Conservation (phyloP, 2,329 filamentous ascomycete genomes). For the Colletotrichum sp. region DNA sequence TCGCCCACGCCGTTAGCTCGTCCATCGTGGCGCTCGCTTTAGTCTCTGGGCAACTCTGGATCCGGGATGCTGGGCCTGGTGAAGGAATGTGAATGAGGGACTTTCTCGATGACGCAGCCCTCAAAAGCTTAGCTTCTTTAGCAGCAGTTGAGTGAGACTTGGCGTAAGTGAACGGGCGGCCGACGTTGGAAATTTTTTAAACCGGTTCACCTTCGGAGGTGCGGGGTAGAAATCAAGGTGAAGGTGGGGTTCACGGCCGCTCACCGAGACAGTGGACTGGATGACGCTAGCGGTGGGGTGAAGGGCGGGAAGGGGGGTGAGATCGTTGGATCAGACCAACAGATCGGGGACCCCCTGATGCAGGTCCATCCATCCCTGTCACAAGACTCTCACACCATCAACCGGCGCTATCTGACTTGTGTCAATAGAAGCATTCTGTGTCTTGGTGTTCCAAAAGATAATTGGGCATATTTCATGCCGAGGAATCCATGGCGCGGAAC, state of each 20-base stretch:
- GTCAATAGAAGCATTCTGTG: background rate
- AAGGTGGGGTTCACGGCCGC: background rate
- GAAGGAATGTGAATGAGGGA: background rate
- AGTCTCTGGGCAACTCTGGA: background rate
- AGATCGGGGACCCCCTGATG: background rate
- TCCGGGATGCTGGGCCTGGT: background rate
- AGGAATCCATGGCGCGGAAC: background rate
- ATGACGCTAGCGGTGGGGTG: background rate
- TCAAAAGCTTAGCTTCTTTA: background rate
- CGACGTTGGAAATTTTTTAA: background rate
- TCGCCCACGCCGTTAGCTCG: conserved; percentile 54
- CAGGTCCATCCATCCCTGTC: background rate
- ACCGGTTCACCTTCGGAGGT: background rate
- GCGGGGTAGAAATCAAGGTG: conserved; percentile 12
- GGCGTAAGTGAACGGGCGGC: background rate
- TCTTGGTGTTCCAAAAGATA: background rate
- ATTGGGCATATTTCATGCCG: background rate
- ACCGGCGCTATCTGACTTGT: background rate
- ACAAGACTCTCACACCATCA: background rate
- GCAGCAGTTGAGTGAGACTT: background rate
- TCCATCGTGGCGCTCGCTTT: background rate
- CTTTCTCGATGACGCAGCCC: background rate
- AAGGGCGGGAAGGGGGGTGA: background rate
- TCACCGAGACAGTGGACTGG: background rate
- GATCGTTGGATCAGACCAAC: background rate